Base-by-base conservation (phyloP, 306 rosid genomes). In the Prunus mongolica region DNA sequence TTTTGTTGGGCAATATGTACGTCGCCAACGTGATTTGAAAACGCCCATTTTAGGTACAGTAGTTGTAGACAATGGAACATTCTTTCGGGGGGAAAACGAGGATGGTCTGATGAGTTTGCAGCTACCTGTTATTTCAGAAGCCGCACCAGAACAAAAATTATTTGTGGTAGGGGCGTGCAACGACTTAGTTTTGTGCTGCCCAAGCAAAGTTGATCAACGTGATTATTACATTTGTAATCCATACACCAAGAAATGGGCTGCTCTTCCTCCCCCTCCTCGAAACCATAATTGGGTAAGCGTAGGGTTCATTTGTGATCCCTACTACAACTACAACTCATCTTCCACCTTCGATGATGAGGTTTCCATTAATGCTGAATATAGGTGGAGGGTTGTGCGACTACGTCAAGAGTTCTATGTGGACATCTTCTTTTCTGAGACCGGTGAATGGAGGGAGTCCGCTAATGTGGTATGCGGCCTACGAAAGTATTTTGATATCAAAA, bases 231-330 rank as follows among this genome's bases (percentile, higher is more conserved):
- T 54, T 9, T 54, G 60, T 24, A 54, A 54, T 54, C 60, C 60
- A 18, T 18, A 51, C 56, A 51, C 56, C 56, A 12, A 13, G n/a
- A 15, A 51, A 51, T 51, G 56, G 56, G 56, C 14, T 54, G 20
- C 60, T 19, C 60, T 54, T 54, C 60, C 60, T 54, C 60, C 60
- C 24, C 60, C 60, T 54, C 10, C 60, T 18, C 8, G 3, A 16
- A 5, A 6, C 10, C 22, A 18, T 2, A 0, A 16, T 5, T 2
- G 0, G 3, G 24, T 54, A 1, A 2, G 3, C 8, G 24, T 16
- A 19, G 60, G 60, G 22, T 12, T 51, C 56, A 51, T 51, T 3
- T 51, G 56, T 51, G 56, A 51, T 51, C 56, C 56, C 56, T 51
- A 54, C 22, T 54, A 7, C 22, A 54, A 2, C 60, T 54, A 54